Percentiles rank a stretch among this genome's conserved stretches.
These are phyloP conservation scores for Thielaviopsis euricoi DNA, from an alignment of 2,329 filamentous ascomycete genomes.

Conservation along the genomic window DNA sequence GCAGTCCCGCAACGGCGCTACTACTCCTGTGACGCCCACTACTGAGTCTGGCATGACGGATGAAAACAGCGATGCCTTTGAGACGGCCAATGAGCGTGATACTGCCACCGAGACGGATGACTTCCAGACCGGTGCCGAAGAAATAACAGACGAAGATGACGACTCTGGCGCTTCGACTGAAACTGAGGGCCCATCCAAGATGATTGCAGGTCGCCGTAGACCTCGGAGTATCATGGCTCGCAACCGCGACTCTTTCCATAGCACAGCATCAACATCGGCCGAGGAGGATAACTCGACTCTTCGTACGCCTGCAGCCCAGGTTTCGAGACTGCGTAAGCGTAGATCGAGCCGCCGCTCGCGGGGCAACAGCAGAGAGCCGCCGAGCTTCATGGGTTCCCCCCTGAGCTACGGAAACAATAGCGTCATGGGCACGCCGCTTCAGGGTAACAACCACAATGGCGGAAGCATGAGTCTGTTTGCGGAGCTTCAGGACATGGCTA, in stretches of 20 bases:
- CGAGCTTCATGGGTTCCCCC: constrained; percentile 38
- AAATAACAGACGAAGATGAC: constrained; percentile 27
- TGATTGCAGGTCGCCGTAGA: constrained; percentile 24
- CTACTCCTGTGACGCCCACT: neutral
- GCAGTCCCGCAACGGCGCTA: neutral
- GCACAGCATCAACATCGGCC: constrained; percentile 74
- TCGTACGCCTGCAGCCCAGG: constrained; percentile 44
- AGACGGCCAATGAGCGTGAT: constrained; percentile 49
- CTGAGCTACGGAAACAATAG: constrained; percentile 37
- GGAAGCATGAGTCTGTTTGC: constrained; percentile 70
- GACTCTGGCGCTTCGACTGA: constrained; percentile 72
- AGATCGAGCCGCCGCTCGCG: constrained; percentile 44
- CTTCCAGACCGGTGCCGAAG: constrained; percentile 86
- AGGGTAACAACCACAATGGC: constrained; percentile 23
- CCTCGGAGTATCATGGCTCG: constrained; percentile 29
- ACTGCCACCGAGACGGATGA: constrained; percentile 70
- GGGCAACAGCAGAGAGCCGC: constrained; percentile 41
- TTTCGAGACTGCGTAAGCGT: constrained; percentile 56
- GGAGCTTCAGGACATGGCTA: constrained; percentile 68
- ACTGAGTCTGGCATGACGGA: constrained; percentile 34
- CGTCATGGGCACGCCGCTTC: constrained; percentile 29
- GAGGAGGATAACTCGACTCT: constrained; percentile 39
- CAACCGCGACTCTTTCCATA: constrained; percentile 57
- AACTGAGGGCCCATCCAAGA: constrained; percentile 48
- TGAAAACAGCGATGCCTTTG: constrained; percentile 51